Percentiles rank a stretch among this genome's conserved stretches.
Conservation (phyloP, 73 alveolate species). For the Tetrahymena elliotti region DNA sequence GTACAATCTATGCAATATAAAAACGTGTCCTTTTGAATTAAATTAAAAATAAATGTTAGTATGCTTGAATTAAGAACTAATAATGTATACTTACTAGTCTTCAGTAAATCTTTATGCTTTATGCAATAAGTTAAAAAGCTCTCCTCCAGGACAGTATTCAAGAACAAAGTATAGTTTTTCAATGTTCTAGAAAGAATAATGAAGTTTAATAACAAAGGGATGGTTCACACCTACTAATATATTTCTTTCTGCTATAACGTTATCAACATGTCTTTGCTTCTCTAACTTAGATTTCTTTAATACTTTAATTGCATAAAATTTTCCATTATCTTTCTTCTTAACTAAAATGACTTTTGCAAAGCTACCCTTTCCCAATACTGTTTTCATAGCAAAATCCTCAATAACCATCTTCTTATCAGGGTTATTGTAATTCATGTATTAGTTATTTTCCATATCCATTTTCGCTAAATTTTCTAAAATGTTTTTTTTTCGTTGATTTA, state of each 20-base stretch:
- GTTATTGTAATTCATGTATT: not conserved
- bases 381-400: slow-evolving; percentile 31
- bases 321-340: slow-evolving; percentile 47
- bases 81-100: slow-evolving; percentile 36
- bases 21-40: slow-evolving; percentile 22
- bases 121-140: slow-evolving; percentile 61
- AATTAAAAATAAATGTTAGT: not conserved
- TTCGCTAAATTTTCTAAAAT: not conserved
- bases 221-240: slow-evolving; percentile 63
- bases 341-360: slow-evolving; percentile 77
- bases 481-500: not conserved
- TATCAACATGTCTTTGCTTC: slow-evolving; percentile 23
- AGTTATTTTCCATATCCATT: not conserved
- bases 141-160: slow-evolving; percentile 92
- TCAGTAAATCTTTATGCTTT: slow-evolving; percentile 63
- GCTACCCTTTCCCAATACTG: slow-evolving; percentile 79
- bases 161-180: slow-evolving; percentile 76
- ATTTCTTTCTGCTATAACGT: slow-evolving; percentile 69
- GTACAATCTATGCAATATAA: slow-evolving; percentile 60
- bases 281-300: slow-evolving; percentile 57
- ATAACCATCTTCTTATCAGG: not conserved
- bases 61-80: not conserved
- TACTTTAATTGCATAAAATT: slow-evolving; percentile 82
- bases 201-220: slow-evolving; percentile 69
- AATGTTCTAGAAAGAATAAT: slow-evolving; percentile 72